A percentile compares a stretch with the other conserved stretches of the same genome.
Evolutionary conservation across 2,329 filamentous ascomycete genomes (phyloP).

Genomic region (Hypoxylon rubiginosum): DNA sequence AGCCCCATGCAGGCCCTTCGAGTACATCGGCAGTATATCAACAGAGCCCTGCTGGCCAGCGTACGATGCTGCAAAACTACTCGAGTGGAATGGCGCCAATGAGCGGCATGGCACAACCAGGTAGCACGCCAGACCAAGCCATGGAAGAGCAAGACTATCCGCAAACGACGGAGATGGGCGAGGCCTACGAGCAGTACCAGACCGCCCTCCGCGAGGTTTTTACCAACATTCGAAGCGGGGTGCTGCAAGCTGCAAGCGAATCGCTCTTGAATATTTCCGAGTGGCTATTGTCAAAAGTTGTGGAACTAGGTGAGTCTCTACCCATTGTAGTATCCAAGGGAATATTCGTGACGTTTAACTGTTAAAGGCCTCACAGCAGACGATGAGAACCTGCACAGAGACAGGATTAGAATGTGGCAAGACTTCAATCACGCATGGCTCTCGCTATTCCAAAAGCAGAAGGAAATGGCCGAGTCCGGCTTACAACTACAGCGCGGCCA

Average conservation of each 20-base stretch:
- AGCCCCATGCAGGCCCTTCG: slow-evolving; percentile 62
- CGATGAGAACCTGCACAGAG: slow-evolving; percentile 79
- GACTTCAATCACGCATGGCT: slow-evolving; percentile 97
- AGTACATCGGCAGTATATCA: slow-evolving; percentile 74
- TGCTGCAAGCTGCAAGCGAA: slow-evolving; percentile 65
- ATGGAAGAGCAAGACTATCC: slow-evolving; percentile 72
- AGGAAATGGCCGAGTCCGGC: slow-evolving; percentile 76
- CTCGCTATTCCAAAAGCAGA: slow-evolving; percentile 84
- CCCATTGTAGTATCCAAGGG: slow-evolving; percentile 14
- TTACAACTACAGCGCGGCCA: slow-evolving; percentile 69
- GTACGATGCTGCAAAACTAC: slow-evolving; percentile 69
- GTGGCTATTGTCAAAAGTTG: slow-evolving; percentile 69
- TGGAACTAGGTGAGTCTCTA: slow-evolving; percentile 65
- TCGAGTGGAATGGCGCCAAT: slow-evolving; percentile 62
- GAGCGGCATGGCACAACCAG: slow-evolving; percentile 60
- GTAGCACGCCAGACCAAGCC: slow-evolving; percentile 59
- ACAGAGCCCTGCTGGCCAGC: slow-evolving; percentile 69
- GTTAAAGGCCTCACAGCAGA: slow-evolving; percentile 83
- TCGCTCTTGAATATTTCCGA: slow-evolving; percentile 66
- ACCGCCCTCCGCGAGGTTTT: slow-evolving; percentile 76
- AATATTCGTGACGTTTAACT: slow-evolving; percentile 41
- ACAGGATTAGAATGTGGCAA: slow-evolving; percentile 88
- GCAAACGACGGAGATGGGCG: slow-evolving; percentile 70
- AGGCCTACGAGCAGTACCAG: slow-evolving; percentile 77
- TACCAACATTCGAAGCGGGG: slow-evolving; percentile 72